phyloP scores from a whole-genome alignment of 371 early-diverging fungal species.

The Lichtheimia ramosa region DNA sequence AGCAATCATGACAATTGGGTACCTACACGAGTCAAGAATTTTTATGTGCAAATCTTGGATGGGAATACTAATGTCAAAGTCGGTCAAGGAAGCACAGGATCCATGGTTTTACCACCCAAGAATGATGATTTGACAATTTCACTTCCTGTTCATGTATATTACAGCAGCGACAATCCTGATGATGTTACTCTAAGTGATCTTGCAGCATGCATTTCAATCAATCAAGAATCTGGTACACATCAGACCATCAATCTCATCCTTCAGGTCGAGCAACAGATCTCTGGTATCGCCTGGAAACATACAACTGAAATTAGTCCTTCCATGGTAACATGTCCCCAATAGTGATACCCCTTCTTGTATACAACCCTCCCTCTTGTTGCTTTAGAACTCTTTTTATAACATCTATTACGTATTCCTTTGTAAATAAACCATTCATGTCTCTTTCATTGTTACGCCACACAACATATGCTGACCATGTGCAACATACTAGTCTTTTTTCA shows the following conservation, averaged over 20 bases:
- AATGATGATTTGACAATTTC: neutral
- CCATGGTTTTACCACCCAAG: conserved; percentile 12
- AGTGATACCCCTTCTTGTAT: too few species aligned
- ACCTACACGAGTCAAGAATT: conserved; percentile 18
- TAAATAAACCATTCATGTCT: too few species aligned
- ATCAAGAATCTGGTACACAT: neutral
- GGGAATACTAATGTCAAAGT: conserved; percentile 8
- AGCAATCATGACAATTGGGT: conserved; percentile 30
- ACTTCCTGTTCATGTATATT: conserved; percentile 17
- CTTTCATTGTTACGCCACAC: too few species aligned
- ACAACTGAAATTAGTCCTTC: conserved; percentile 16
- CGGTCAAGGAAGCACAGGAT: conserved; percentile 19
- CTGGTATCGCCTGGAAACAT: conserved; percentile 29
- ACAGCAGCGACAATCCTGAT: conserved; percentile 3
- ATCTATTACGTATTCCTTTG: too few species aligned
- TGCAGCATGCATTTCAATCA: neutral
- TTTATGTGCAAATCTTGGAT: conserved; percentile 14
- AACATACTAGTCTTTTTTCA: too few species aligned
- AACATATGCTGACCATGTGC: too few species aligned
- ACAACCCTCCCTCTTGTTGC: too few species aligned
- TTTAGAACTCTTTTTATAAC: too few species aligned
- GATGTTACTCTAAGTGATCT: conserved; percentile 6
- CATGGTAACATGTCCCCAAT: conserved; percentile 26
- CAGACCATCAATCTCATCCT: conserved; percentile 21
- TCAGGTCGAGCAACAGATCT: conserved; percentile 25